These are phyloP conservation scores for Fusarium albidum DNA, from an alignment of 2,329 filamentous ascomycete species.

Conservation along the genomic window DNA sequence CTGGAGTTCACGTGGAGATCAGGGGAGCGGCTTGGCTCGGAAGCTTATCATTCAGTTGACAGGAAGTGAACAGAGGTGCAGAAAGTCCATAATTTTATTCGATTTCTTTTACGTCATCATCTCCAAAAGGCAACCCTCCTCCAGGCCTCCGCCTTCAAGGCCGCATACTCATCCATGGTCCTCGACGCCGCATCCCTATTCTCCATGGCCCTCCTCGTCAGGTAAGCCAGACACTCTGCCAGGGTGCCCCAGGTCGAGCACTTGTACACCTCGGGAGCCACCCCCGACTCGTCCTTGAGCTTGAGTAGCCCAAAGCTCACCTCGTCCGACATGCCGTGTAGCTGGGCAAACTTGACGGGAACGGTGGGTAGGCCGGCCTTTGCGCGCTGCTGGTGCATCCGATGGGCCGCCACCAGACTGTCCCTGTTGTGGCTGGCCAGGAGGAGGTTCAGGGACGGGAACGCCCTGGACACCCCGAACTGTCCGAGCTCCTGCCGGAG, in stretches of 20 bases:
- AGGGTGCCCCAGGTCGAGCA: conserved; percentile 51
- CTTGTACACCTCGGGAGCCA: conserved; percentile 47
- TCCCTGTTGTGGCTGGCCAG: conserved; percentile 62
- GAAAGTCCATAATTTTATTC: conserved; percentile 1
- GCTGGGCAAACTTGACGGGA: conserved; percentile 58
- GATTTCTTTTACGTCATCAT: conserved; percentile 11
- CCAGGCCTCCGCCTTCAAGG: conserved; percentile 41
- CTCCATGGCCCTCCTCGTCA: conserved; percentile 48
- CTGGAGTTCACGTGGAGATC: no score
- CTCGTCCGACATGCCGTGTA: conserved; percentile 67
- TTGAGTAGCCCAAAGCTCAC: conserved; percentile 60
- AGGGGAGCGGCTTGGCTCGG: background rate
- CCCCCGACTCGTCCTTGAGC: conserved; percentile 37
- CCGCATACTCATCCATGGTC: conserved; percentile 42
- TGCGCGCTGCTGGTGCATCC: conserved; percentile 53
- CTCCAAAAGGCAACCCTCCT: conserved; percentile 42
- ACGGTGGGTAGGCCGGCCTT: conserved; percentile 44
- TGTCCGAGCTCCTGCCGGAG: conserved; percentile 50
- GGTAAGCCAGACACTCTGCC: conserved; percentile 49
- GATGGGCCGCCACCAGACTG: conserved; percentile 51
- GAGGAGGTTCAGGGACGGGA: conserved; percentile 57
- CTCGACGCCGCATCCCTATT: conserved; percentile 48
- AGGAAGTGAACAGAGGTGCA: no score
- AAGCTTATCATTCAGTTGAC: no score
- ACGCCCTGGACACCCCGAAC: conserved; percentile 51